phyloP scores from a whole-genome alignment of 257 asterid species.

The Penstemon barbatus region DNA sequence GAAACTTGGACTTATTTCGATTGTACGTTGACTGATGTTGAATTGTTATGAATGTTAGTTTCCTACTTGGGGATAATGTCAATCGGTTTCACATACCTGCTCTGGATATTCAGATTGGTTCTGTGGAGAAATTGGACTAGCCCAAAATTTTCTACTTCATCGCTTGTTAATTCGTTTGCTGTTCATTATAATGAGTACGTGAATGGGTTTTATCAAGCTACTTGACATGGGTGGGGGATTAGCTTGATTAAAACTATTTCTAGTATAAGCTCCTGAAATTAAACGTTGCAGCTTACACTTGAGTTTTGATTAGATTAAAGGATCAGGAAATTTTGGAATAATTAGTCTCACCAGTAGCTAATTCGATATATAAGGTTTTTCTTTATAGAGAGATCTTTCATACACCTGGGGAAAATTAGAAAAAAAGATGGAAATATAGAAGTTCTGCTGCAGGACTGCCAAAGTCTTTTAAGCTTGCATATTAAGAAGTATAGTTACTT shows the following conservation, averaged over 20 bases:
- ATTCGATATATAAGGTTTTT: not conserved
- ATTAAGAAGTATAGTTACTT: not conserved
- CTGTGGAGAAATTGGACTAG: not conserved
- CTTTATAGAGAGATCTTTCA: not conserved
- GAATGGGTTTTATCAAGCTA: not conserved
- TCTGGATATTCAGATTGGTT: conserved; percentile 4
- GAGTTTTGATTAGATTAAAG: not conserved
- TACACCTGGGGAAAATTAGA: not conserved
- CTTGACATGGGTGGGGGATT: conserved; percentile 6
- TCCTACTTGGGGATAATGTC: not conserved
- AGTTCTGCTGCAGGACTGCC: not conserved
- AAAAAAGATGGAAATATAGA: not conserved
- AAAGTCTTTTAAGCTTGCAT: conserved; percentile 8
- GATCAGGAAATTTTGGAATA: conserved; percentile 10
- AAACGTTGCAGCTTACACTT: not conserved
- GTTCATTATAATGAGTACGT: not conserved
- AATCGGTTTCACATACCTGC: not conserved
- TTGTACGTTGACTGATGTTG: not conserved
- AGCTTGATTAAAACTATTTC: not conserved
- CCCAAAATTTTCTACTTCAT: conserved; percentile 4
- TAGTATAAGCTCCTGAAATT: not conserved
- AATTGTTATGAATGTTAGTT: not conserved
- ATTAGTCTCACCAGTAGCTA: not conserved
- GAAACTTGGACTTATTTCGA: too few species aligned
- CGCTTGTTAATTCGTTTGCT: conserved; percentile 6